A percentile compares a stretch with the other conserved stretches of the same genome.
These are phyloP conservation scores for Rhododendron ovatum DNA, from an alignment of 148 eudicot species.

Conservation along the genomic window DNA sequence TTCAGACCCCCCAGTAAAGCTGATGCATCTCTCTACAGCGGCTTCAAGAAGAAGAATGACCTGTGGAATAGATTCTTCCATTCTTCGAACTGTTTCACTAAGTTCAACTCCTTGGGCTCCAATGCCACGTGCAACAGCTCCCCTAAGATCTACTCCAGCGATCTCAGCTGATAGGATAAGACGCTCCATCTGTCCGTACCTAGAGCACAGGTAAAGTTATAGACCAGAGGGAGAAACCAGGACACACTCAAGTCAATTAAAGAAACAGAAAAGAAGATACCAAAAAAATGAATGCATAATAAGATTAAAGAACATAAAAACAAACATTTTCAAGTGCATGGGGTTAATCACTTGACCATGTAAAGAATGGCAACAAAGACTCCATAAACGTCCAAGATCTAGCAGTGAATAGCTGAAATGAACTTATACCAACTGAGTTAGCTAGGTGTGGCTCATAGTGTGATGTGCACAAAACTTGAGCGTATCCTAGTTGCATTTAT, in stretches of 20 bases:
- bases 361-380: neutral
- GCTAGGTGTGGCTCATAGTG: neutral
- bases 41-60: conserved; percentile 90
- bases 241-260: conserved; percentile 1
- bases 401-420: neutral
- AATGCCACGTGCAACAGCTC: conserved; percentile 82
- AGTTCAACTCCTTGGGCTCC: conserved; percentile 96
- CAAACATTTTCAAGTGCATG: neutral
- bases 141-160: conserved; percentile 78
- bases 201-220: conserved; percentile 17
- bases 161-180: conserved; percentile 76
- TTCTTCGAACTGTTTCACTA: conserved; percentile 95
- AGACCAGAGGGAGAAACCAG: neutral
- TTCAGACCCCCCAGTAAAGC: conserved; percentile 94
- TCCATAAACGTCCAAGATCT: neutral
- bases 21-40: conserved; percentile 86
- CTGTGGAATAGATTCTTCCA: conserved; percentile 96
- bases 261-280: neutral
- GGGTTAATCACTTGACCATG: neutral
- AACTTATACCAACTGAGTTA: neutral
- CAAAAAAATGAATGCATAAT: neutral
- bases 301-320: neutral
- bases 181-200: conserved; percentile 97
- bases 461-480: neutral
- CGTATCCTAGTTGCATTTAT: neutral